Conservation (phyloP, 1,139 yeast genomes). For the Wickerhamiella infanticola region DNA sequence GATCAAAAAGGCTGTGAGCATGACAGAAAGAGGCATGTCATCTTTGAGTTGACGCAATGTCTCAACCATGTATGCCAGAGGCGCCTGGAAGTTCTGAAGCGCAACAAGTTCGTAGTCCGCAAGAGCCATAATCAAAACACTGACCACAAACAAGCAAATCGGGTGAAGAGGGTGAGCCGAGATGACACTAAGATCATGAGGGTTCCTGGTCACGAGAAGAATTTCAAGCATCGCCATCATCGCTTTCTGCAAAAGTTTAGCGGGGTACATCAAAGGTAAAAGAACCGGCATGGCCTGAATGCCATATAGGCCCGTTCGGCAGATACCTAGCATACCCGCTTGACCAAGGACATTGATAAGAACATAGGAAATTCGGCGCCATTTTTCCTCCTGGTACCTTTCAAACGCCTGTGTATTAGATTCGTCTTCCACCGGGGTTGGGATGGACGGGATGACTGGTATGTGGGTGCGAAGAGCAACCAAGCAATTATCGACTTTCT, state of each 20-base stretch:
- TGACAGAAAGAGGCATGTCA: conserved; percentile 4
- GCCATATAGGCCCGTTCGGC: conserved; percentile 8
- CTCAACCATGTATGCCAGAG: conserved; percentile 7
- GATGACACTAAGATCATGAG: conserved; percentile 7
- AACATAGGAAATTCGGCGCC: conserved; percentile 3
- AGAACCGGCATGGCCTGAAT: conserved; percentile 8
- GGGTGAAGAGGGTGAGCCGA: conserved; percentile 9
- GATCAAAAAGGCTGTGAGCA: conserved; percentile 4
- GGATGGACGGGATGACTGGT: conserved; percentile 9
- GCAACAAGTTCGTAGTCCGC: conserved; percentile 6
- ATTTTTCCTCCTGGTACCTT: conserved; percentile 3
- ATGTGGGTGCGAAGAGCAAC: conserved; percentile 5
- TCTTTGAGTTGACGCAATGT: conserved; percentile 6
- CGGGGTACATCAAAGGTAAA: conserved; percentile 6
- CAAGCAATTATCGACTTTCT: conserved; percentile 10
- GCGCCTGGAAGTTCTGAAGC: conserved; percentile 8
- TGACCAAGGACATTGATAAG: conserved; percentile 6
- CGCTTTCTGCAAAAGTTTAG: conserved; percentile 7
- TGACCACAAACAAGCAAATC: conserved; percentile 6
- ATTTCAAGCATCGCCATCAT: conserved; percentile 10
- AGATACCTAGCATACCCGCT: conserved; percentile 5
- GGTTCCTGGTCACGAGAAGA: conserved; percentile 8
- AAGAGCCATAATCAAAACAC: conserved; percentile 5
- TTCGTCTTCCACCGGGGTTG: conserved; percentile 6
- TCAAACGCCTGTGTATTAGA: conserved; percentile 1